Evolutionary conservation across 352 stramenopile genomes (phyloP), one percentile per base, ranked within the genome.

Genomic region (Hyaloperonospora brassicae): DNA sequence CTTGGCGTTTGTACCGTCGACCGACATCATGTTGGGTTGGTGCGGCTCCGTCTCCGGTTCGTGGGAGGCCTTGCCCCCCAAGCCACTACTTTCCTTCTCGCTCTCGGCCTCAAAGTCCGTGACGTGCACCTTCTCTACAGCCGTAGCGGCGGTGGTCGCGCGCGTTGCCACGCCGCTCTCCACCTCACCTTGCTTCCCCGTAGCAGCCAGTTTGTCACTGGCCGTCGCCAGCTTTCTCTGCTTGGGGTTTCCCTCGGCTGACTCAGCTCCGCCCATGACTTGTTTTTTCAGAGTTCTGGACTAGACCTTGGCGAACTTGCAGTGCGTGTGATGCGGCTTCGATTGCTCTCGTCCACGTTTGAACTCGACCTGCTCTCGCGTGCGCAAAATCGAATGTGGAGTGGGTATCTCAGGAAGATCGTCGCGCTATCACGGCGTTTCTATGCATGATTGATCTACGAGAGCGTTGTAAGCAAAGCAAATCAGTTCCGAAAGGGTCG

Each of bases 191-290:
- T 53, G 45, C 30, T 21, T 55, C 59, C 53, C 17, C 24, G 36
- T 41, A 38, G 23, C 30, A 14, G 39, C 46, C 23, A 21, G 46
- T 43, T 52, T 60, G 53, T 45, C 59, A 42, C 50, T 42, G 30
- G 41, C 47, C 51, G 43, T 44, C 39, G 30, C 24, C 21, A 45
- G 12, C 41, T 62, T 61, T 35, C 55, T 58, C 25, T 68, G 55
- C 46, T 61, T 64, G 13, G 55, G 8, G 41, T 61, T 48, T 47
- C 61, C 57, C 31, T 68, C 61, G 31, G 51, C 52, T 30, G 61
- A 68, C 31, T 68, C 61, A 36, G 61, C 55, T 50, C 50, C 61
- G 27, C 61, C 61, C 61, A 68, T 68, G 47, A 55, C 24, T 43
- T 62, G 11, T 30, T 49, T 31, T 14, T 57, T 43, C 57, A 41